Evolutionary conservation across 768 basidiomycete species (phyloP).

Genomic region (Suillus occidentalis): DNA sequence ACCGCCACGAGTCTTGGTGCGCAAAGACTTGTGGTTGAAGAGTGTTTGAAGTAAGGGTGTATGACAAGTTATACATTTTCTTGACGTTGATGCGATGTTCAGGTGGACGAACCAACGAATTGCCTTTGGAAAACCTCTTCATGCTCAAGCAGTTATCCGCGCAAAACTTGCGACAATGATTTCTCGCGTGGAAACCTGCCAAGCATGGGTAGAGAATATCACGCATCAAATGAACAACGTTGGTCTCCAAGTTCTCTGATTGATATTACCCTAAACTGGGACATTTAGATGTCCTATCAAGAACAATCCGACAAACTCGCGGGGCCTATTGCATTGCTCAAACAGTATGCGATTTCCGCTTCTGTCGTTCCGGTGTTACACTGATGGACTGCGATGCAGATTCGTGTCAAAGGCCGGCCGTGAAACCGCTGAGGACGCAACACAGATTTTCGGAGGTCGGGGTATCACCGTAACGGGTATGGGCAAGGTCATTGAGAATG

Average conservation of each 20-base stretch:
- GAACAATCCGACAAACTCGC: conserved; percentile 85
- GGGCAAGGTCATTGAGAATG: conserved; percentile 83
- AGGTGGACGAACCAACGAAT: conserved; percentile 89
- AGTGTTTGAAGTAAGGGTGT: conserved; percentile 72
- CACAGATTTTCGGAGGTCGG: conserved; percentile 87
- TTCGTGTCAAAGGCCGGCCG: conserved; percentile 60
- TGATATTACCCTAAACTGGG: not conserved
- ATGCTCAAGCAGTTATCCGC: conserved; percentile 82
- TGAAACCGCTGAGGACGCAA: conserved; percentile 64
- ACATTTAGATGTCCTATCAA: conserved; percentile 74
- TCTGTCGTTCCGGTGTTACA: not conserved
- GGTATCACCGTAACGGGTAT: conserved; percentile 85
- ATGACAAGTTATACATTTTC: not conserved
- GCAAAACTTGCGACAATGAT: conserved; percentile 90
- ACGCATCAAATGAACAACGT: conserved; percentile 94
- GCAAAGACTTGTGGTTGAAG: conserved; percentile 83
- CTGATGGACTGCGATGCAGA: conserved; percentile 35
- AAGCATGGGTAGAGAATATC: conserved; percentile 87
- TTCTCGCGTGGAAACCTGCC: conserved; percentile 79
- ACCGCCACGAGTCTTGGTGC: conserved; percentile 66
- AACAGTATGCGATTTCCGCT: conserved; percentile 57
- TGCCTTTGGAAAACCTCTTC: conserved; percentile 87
- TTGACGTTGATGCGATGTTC: conserved; percentile 13
- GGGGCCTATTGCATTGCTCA: conserved; percentile 85
- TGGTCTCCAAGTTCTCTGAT: conserved; percentile 16